Conservation (phyloP, 1,284 basidiomycete species). For the Cystobasidium slooffiae region DNA sequence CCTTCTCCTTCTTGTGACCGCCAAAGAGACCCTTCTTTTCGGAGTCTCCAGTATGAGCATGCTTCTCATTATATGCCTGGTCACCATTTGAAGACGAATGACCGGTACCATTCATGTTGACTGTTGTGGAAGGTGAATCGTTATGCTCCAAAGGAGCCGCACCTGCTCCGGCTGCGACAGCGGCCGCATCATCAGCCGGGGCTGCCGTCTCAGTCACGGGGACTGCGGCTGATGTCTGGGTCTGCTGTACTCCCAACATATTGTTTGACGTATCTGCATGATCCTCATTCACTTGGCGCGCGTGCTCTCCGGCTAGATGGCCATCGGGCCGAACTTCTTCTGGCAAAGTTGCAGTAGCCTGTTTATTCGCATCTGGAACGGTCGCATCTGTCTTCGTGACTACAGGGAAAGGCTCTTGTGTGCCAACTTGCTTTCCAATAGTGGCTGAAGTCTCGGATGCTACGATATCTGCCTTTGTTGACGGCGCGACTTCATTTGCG, state of each 20-base stretch:
- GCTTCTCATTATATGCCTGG: constrained; percentile 12
- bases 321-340: constrained; percentile 16
- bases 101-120: constrained; percentile 17
- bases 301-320: not conserved
- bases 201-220: not conserved
- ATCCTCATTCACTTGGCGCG: not conserved
- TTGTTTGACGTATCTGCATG: not conserved
- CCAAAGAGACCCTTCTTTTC: constrained; percentile 39
- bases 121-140: constrained; percentile 13
- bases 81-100: constrained; percentile 1
- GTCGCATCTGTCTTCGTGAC: constrained; percentile 17
- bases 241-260: not conserved
- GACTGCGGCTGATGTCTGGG: not conserved
- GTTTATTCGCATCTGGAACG: constrained; percentile 9
- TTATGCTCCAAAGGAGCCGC: not conserved
- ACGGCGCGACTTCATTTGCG: not conserved
- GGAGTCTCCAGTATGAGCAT: not conserved
- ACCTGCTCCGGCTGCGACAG: constrained; percentile 1
- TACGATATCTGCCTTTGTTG: constrained; percentile 23
- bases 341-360: constrained; percentile 14
- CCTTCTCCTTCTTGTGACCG: constrained; percentile 13
- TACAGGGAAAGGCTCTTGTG: not conserved
- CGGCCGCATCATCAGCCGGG: constrained; percentile 13
- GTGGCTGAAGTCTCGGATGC: constrained; percentile 10
- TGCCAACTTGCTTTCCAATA: constrained; percentile 20